Evolutionary conservation across 1,284 basidiomycete species (phyloP).

Genomic region (Prillingera fragicola): DNA sequence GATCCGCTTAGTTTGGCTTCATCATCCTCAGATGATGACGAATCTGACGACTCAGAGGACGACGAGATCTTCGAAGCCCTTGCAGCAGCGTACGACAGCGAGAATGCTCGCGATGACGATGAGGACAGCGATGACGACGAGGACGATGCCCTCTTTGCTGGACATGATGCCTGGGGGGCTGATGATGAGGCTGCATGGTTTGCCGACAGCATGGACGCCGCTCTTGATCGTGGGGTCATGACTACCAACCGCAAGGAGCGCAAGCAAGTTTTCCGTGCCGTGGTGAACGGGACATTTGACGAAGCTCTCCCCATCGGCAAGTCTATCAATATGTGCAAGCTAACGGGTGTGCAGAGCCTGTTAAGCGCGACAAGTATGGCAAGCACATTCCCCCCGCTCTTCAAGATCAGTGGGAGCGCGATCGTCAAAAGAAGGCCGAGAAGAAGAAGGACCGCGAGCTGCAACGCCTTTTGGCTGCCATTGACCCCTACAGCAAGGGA

Average conservation of each 20-base stretch:
- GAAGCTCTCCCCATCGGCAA: constrained; percentile 45
- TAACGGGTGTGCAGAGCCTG: constrained; percentile 19
- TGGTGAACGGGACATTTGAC: constrained; percentile 59
- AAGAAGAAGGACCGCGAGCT: constrained; percentile 61
- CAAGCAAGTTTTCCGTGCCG: constrained; percentile 60
- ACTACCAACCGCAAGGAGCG: constrained; percentile 53
- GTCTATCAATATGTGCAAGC: constrained; percentile 7
- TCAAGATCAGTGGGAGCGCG: constrained; percentile 68
- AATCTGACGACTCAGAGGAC: constrained; percentile 9
- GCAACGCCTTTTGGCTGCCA: constrained; percentile 49
- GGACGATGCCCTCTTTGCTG: no score
- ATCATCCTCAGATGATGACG: constrained; percentile 3
- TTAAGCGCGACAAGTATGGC: constrained; percentile 50
- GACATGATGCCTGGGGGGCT: no score
- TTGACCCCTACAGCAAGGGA: constrained; percentile 5
- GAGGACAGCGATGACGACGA: constrained; percentile 14
- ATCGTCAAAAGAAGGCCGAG: constrained; percentile 74
- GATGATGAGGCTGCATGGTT: constrained; percentile 20
- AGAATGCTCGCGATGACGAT: constrained; percentile 15
- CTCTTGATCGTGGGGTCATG: constrained; percentile 53
- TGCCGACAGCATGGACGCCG: constrained; percentile 44
- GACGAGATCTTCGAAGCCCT: constrained; percentile 9
- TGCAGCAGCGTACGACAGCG: no score
- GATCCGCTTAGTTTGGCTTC: no score
- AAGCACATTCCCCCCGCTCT: constrained; percentile 60